A percentile compares a stretch with the other conserved stretches of the same genome.
These are phyloP conservation scores for Nitzschia inconspicua DNA, from an alignment of 108 stramenopile genomes.

Conservation along the genomic window DNA sequence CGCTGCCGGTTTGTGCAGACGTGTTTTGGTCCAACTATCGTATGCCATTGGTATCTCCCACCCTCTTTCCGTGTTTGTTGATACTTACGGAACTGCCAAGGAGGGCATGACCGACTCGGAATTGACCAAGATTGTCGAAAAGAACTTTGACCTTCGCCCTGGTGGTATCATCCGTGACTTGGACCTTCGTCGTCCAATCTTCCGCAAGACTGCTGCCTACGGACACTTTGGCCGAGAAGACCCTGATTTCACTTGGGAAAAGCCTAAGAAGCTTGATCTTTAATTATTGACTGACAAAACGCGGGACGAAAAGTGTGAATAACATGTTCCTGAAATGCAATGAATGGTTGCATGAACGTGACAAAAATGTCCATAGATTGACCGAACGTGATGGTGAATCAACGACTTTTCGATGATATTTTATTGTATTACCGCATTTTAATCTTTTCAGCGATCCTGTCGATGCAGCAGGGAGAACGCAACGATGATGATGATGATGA, in stretches of 20 bases:
- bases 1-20: slow-evolving; percentile 85
- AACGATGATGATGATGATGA: too few species aligned
- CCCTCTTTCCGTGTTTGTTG: slow-evolving; percentile 89
- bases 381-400: too few species aligned
- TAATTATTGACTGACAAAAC: too few species aligned
- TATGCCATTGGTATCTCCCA: slow-evolving; percentile 95
- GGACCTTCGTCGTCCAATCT: slow-evolving; percentile 85
- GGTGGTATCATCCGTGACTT: slow-evolving; percentile 96
- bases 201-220: slow-evolving; percentile 97
- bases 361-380: background rate
- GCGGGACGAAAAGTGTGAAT: too few species aligned
- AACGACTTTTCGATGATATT: too few species aligned
- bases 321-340: background rate
- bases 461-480: too few species aligned
- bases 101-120: slow-evolving; percentile 93
- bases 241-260: slow-evolving; percentile 97
- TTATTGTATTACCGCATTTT: too few species aligned
- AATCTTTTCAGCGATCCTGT: too few species aligned
- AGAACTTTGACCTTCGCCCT: slow-evolving; percentile 95
- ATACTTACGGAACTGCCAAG: slow-evolving; percentile 93
- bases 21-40: slow-evolving; percentile 87
- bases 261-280: slow-evolving; percentile 77
- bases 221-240: slow-evolving; percentile 98
- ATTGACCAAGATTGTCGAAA: slow-evolving; percentile 86
- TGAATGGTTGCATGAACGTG: background rate